Evolutionary conservation across 306 rosid species (phyloP), one percentile per base, ranked within the genome.

Genomic region (Pterocarpus macrocarpus): DNA sequence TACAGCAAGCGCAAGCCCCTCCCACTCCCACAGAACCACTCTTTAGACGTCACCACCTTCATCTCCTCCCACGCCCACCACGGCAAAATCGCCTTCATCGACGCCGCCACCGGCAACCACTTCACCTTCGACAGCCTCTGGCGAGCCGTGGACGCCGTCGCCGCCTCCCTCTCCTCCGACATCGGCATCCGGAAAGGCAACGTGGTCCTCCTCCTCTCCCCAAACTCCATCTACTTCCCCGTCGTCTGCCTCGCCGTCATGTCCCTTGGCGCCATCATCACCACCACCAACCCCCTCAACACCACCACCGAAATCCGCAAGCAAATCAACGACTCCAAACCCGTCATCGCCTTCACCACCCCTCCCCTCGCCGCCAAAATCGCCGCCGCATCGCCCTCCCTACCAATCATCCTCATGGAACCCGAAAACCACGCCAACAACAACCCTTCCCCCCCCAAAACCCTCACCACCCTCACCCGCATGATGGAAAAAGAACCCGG

Each of bases 211-310:
- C 78, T 95, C 14, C 89, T 95, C 57, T 93, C 99, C 58, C 99
- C 97, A 0, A 93, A 93, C 82, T 90, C 98, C 52, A 90, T 95
- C 59, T 78, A 70, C 85, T 93, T 93, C 76, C 97, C 99, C 5
- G 82, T 95, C 0, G 90, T 95, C 4, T 93, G 98, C 84, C 92
- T 93, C 34, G 91, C 96, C 80, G 87, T 87, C 61, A 93, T 95
- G 92, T 91, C 96, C 82, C 87, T 93, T n/a, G 99, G 99, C 15
- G 98, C 95, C 64, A 34, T 95, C 64, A 87, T 95, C 73, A 93
- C 98, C 84, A 91, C 99, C 82, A 91, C 97, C 34, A 95, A 93
- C 70, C 99, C 99, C 4, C 94, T 93, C 82, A 95, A 95, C 81
- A 95, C 99, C 5, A 0, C 91, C 1, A 67, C 84, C 5, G 99